Base-by-base conservation (phyloP, 352 stramenopile species). In the Pythium utonaiense region DNA sequence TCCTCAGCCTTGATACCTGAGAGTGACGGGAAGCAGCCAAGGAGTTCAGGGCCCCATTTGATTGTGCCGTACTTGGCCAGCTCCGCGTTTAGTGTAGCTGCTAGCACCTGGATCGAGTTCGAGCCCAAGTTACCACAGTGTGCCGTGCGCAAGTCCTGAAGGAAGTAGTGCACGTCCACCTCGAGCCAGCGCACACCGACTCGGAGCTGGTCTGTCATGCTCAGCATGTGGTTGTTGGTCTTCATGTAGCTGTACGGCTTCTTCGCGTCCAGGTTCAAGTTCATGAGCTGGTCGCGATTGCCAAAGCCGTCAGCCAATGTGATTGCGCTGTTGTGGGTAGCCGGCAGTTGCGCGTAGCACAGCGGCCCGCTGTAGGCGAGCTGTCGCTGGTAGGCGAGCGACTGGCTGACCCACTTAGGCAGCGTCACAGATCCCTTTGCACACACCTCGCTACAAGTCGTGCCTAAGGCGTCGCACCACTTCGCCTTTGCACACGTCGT, bases 191-290 rank as follows among this genome's bases (percentile, higher is more conserved):
- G 74, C 53, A 89, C 70, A 34, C 80, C 80, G 2, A 89, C 66
- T 28, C 64, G 68, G 0, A 89, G 63, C 63, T 88, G 76, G 48
- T 89, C 80, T 3, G 69, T 73, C 8, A 89, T 22, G 56, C 72
- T 82, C 17, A 87, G 57, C 6, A 81, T 65, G n/a, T 89, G 74
- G 56, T 89, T 83, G 70, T 85, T 86, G 1, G 78, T 89, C 62
- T 85, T 81, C 47, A 89, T 69, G 56, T 72, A 86, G 49, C 71
- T 78, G 24, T 77, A 79, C 50, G 64, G 16, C 50, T 80, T 83
- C 42, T 51, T 62, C 17, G 64, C 34, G 60, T 70, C 70, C 57
- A 83, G 38, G 21, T 80, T 78, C 8, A 53, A 30, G 51, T 86
- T 86, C 57, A 86, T 78, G 50, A 81, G 71, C 64, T 83, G 76